phyloP scores from a whole-genome alignment of 371 early-diverging fungal species.

The Mucor sp. region DNA sequence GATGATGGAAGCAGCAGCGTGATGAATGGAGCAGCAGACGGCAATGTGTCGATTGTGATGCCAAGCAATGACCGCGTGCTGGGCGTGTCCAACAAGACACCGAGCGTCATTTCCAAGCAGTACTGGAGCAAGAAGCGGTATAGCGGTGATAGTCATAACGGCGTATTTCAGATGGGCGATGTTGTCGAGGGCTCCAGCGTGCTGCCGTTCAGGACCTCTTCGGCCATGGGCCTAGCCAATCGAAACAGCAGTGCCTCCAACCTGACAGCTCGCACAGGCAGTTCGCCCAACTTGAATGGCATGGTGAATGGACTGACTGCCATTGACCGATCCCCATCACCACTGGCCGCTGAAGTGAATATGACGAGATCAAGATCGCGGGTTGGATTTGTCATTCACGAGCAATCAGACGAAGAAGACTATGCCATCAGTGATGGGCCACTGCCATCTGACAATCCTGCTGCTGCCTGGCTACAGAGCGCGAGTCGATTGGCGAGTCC shows the following conservation, averaged over 20 bases:
- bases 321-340: constrained; percentile 21
- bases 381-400: constrained; percentile 32
- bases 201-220: constrained; percentile 29
- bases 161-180: constrained; percentile 10
- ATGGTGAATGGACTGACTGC: neutral
- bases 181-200: constrained; percentile 29
- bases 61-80: constrained; percentile 10
- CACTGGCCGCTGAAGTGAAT: constrained; percentile 8
- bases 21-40: neutral
- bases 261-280: constrained; percentile 28
- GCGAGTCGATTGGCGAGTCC: constrained; percentile 22
- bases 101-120: constrained; percentile 22
- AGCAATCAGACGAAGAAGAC: constrained; percentile 35
- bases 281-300: constrained; percentile 28
- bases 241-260: constrained; percentile 30
- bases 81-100: constrained; percentile 20
- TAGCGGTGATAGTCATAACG: constrained; percentile 35
- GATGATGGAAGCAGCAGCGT: constrained; percentile 9
- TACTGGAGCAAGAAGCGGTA: constrained; percentile 40
- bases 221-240: constrained; percentile 30
- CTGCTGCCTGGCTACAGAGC: constrained; percentile 22
- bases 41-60: constrained; percentile 12
- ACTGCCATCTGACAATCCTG: constrained; percentile 7
- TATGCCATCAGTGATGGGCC: constrained; percentile 23
- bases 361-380: constrained; percentile 23